Evolutionary conservation across 1,284 basidiomycete genomes (phyloP).

Genomic region (Apiotrichum brassicae): DNA sequence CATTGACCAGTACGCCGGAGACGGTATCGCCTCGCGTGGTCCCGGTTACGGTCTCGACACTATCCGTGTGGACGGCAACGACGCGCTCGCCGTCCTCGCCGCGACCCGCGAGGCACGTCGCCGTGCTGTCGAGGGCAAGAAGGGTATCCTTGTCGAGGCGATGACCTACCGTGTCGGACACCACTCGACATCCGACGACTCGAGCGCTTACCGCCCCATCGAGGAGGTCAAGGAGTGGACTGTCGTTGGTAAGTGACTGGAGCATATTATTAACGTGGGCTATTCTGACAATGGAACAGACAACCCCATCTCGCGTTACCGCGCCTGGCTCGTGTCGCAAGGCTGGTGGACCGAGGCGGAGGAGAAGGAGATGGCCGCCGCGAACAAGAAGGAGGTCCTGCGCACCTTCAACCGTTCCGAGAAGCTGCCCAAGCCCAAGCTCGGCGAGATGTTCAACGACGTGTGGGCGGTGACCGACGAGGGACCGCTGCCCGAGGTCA

Average conservation of each 20-base stretch:
- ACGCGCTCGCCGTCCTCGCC: slow-evolving; percentile 77
- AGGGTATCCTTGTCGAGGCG: slow-evolving; percentile 82
- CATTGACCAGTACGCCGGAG: slow-evolving; percentile 81
- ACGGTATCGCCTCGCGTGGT: slow-evolving; percentile 86
- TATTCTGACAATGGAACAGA: slow-evolving; percentile 49
- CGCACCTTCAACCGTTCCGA: slow-evolving; percentile 72
- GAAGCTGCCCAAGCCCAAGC: slow-evolving; percentile 59
- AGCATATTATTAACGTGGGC: neutral
- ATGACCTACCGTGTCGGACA: slow-evolving; percentile 94
- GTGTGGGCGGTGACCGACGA: slow-evolving; percentile 56
- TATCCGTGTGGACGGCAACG: slow-evolving; percentile 88
- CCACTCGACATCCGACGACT: slow-evolving; percentile 91
- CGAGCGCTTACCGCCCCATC: slow-evolving; percentile 77
- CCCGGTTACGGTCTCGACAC: slow-evolving; percentile 92
- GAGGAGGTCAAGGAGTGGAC: slow-evolving; percentile 81
- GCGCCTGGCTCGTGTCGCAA: slow-evolving; percentile 68
- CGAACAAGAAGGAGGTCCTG: slow-evolving; percentile 67
- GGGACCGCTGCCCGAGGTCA: slow-evolving; percentile 74
- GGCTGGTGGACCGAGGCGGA: slow-evolving; percentile 80
- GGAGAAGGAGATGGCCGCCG: slow-evolving; percentile 65
- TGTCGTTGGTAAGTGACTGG: slow-evolving; percentile 52
- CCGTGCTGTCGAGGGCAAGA: slow-evolving; percentile 68
- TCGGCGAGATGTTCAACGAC: slow-evolving; percentile 77
- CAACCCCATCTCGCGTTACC: slow-evolving; percentile 80
- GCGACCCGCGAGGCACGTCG: slow-evolving; percentile 72